A percentile compares a stretch with the other conserved stretches of the same genome.
These are phyloP conservation scores for Blastomyces gilchristii DNA, from an alignment of 2,329 filamentous ascomycete genomes.

Conservation along the genomic window DNA sequence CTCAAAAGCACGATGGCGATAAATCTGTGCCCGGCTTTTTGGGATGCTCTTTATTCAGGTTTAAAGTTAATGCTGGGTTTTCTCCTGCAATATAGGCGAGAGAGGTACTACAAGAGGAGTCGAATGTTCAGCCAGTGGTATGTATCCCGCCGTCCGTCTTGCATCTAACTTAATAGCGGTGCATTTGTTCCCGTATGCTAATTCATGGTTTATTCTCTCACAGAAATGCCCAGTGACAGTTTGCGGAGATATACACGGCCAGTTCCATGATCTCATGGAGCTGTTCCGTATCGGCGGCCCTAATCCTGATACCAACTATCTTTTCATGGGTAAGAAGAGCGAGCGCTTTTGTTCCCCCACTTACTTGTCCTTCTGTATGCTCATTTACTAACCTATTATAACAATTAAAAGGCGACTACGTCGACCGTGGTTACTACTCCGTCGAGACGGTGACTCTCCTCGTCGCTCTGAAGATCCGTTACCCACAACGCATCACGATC, in stretches of 20 bases:
- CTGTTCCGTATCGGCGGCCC: conserved; percentile 97
- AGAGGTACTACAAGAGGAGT: conserved; percentile 94
- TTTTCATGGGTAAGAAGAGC: conserved; percentile 77
- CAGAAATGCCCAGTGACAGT: conserved; percentile 98
- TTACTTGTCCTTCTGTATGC: conserved; percentile 7
- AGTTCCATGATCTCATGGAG: conserved; percentile 99
- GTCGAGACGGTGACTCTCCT: conserved; percentile 96
- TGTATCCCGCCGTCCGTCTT: conserved; percentile 26
- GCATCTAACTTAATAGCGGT: background rate
- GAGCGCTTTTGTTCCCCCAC: background rate
- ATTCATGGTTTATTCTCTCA: conserved; percentile 17
- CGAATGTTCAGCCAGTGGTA: conserved; percentile 98
- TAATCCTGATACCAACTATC: conserved; percentile 97
- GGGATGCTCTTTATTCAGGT: background rate
- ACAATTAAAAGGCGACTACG: conserved; percentile 69
- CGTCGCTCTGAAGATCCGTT: conserved; percentile 94
- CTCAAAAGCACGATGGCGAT: background rate
- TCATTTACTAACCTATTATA: conserved; percentile 17
- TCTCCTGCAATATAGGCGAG: conserved; percentile 53
- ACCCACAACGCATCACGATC: conserved; percentile 95
- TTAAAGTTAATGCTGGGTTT: conserved; percentile 8
- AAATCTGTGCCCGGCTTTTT: background rate
- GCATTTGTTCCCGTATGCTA: background rate
- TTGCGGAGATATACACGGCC: conserved; percentile 96
- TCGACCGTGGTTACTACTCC: conserved; percentile 97